Evolutionary conservation across 768 basidiomycete species (phyloP).

Genomic region (Wakefieldia striispora): DNA sequence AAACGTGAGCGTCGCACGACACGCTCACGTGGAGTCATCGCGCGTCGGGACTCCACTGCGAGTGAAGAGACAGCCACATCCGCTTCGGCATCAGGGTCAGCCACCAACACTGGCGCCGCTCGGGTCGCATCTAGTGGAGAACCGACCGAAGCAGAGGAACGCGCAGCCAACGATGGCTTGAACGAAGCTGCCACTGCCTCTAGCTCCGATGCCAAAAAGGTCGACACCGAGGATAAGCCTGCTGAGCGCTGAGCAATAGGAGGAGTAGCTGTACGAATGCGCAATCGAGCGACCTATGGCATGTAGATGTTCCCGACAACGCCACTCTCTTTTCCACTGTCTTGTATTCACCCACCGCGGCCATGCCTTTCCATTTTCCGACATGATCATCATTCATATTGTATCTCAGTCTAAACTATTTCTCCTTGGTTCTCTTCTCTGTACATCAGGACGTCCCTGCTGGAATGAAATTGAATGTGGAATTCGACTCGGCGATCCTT

Average conservation of each 20-base stretch:
- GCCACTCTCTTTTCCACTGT: not conserved
- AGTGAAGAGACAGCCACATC: slow-evolving; percentile 47
- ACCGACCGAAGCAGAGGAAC: slow-evolving; percentile 12
- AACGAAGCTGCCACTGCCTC: slow-evolving; percentile 1
- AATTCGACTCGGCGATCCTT: not conserved
- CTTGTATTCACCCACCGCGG: slow-evolving; percentile 2
- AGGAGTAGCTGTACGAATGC: not conserved
- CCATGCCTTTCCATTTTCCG: not conserved
- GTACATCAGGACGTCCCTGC: slow-evolving; percentile 11
- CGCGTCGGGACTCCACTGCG: slow-evolving; percentile 49
- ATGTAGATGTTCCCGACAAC: not conserved
- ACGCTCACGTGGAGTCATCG: slow-evolving; percentile 40
- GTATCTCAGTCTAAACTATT: slow-evolving; percentile 11
- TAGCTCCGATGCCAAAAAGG: slow-evolving; percentile 6
- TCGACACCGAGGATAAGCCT: not conserved
- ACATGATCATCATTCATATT: slow-evolving; percentile 9
- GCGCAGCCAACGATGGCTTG: not conserved
- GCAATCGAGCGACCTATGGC: not conserved
- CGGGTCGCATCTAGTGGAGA: slow-evolving; percentile 16
- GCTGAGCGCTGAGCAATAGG: not conserved
- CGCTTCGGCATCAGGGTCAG: slow-evolving; percentile 33
- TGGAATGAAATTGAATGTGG: slow-evolving; percentile 3
- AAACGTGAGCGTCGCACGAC: slow-evolving; percentile 45
- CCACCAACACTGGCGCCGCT: slow-evolving; percentile 11
- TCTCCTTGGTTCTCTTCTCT: slow-evolving; percentile 5